These are phyloP conservation scores for Trypanosoma lewisi DNA, from an alignment of 208 protist genomes.

Conservation along the genomic window DNA sequence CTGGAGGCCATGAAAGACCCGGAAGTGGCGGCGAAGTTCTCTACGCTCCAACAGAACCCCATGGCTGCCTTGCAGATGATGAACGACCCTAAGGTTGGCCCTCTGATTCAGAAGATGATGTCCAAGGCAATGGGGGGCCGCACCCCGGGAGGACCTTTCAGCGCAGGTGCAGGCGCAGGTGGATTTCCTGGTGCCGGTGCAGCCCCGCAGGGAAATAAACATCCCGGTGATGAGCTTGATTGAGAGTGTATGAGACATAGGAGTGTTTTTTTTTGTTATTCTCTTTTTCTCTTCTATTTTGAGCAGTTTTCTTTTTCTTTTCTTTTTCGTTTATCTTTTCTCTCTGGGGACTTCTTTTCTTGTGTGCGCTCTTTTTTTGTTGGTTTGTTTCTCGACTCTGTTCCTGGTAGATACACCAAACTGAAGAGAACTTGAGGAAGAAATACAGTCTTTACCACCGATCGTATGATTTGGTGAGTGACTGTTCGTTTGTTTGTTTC, in stretches of 20 bases:
- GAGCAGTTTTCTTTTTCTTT: conserved; percentile 3
- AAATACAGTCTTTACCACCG: too few relatives aligned
- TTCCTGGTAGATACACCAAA: too few relatives aligned
- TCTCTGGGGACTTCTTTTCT: too few relatives aligned
- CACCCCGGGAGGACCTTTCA: conserved; percentile 26
- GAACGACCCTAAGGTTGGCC: conserved; percentile 74
- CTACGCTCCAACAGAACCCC: conserved; percentile 63
- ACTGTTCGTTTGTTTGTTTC: too few relatives aligned
- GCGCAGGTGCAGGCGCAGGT: conserved; percentile 12
- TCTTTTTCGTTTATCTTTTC: neutral
- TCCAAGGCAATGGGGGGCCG: conserved; percentile 60
- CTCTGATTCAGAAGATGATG: conserved; percentile 77
- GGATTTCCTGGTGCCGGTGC: conserved; percentile 21
- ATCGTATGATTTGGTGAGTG: too few relatives aligned
- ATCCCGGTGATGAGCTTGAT: conserved; percentile 7
- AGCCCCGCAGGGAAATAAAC: neutral
- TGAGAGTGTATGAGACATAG: neutral
- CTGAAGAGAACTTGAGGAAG: too few relatives aligned
- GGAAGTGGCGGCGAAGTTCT: conserved; percentile 60
- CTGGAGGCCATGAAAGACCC: conserved; percentile 70
- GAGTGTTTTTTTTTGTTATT: neutral
- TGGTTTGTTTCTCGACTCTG: too few relatives aligned
- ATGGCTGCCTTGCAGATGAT: conserved; percentile 63
- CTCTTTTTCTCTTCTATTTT: neutral
- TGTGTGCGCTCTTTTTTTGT: too few relatives aligned